Conservation (phyloP, 2,329 filamentous ascomycete species). For the Tolypocladium amazonense region DNA sequence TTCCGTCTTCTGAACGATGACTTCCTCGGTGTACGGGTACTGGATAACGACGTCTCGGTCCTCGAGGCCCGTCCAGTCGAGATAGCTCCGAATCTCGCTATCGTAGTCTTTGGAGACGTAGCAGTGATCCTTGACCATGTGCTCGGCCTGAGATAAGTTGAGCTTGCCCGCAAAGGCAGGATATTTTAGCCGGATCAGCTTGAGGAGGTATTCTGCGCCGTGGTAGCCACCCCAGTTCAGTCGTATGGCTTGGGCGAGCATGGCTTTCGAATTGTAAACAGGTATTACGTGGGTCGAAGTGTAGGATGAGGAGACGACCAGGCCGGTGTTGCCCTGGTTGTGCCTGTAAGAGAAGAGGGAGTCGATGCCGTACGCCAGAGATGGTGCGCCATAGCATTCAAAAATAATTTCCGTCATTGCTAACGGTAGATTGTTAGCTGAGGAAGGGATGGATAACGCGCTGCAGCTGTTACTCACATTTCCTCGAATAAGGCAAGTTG, state of each 20-base stretch:
- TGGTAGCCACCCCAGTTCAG: constrained; percentile 94
- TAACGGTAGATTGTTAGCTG: constrained; percentile 24
- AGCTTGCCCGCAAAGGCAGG: constrained; percentile 80
- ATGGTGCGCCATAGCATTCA: constrained; percentile 87
- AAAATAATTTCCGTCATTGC: constrained; percentile 97
- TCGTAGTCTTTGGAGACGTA: constrained; percentile 83
- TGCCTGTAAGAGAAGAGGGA: constrained; percentile 92
- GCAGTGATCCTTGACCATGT: constrained; percentile 79
- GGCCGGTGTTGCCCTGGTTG: constrained; percentile 77
- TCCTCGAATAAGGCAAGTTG: constrained; percentile 78
- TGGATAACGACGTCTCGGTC: constrained; percentile 84
- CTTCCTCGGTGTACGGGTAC: constrained; percentile 85
- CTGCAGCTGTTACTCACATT: constrained; percentile 49
- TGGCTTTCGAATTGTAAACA: constrained; percentile 74
- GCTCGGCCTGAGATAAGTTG: constrained; percentile 75
- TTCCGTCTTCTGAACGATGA: constrained; percentile 83
- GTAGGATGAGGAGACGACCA: constrained; percentile 86
- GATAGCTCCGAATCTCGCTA: constrained; percentile 59
- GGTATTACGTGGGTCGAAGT: constrained; percentile 94
- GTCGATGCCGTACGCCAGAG: constrained; percentile 88
- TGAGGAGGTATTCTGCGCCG: constrained; percentile 80
- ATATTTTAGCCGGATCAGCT: constrained; percentile 85
- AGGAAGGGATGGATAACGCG: neutral
- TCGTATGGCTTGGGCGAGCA: constrained; percentile 75
- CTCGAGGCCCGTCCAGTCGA: constrained; percentile 89